Conservation (phyloP, 1,139 yeast species). For the Yarrowia galli region DNA sequence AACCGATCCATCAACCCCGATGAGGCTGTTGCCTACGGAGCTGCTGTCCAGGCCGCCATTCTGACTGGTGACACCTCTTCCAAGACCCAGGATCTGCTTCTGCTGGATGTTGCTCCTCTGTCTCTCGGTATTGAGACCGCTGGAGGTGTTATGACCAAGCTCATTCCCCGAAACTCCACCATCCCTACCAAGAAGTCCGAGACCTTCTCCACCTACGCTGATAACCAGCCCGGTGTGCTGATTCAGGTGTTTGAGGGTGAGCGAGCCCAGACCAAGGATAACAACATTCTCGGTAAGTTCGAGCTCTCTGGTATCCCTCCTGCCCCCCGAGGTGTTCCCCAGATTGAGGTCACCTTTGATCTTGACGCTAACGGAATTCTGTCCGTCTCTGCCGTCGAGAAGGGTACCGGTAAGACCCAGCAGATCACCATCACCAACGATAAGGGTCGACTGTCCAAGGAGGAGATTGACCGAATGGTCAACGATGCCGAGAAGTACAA, state of each 20-base stretch:
- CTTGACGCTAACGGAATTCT: constrained; percentile 92
- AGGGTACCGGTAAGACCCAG: constrained; percentile 83
- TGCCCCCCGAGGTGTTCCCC: constrained; percentile 96
- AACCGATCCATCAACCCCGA: constrained; percentile 98
- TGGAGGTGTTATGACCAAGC: constrained; percentile 94
- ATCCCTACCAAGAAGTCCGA: constrained; percentile 94
- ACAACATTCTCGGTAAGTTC: constrained; percentile 92
- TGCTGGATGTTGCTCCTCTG: constrained; percentile 86
- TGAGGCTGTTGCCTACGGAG: constrained; percentile 99
- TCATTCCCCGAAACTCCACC: constrained; percentile 89
- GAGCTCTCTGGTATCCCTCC: constrained; percentile 93
- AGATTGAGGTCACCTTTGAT: constrained; percentile 91
- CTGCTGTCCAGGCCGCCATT: constrained; percentile 91
- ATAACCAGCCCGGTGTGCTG: constrained; percentile 93
- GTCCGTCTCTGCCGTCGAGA: constrained; percentile 92
- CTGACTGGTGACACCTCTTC: constrained; percentile 87
- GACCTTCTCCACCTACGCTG: constrained; percentile 89
- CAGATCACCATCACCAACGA: constrained; percentile 88
- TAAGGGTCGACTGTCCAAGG: constrained; percentile 95
- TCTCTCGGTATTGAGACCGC: constrained; percentile 93
- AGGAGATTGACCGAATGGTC: constrained; percentile 94
- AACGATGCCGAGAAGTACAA: constrained; percentile 87
- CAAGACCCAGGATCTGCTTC: constrained; percentile 81
- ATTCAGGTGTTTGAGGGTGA: constrained; percentile 95
- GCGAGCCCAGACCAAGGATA: constrained; percentile 91